Conservation (phyloP, 495 filamentous ascomycete species). For the Aspergillus sparsus region DNA sequence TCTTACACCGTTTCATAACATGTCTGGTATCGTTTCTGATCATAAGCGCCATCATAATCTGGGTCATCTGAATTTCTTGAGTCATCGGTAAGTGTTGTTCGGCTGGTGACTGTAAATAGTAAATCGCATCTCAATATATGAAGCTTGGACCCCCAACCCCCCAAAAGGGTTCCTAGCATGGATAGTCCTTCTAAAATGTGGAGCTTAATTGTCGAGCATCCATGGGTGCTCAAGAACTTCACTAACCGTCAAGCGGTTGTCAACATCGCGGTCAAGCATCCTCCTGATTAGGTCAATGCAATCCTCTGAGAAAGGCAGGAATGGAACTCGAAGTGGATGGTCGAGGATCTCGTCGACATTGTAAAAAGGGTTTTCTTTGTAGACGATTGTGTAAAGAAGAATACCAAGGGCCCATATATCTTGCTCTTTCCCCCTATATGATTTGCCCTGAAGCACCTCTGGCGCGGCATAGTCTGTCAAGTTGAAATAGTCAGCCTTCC, state of each 20-base stretch:
- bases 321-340: slow-evolving; percentile 88
- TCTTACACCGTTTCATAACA: slow-evolving; percentile 11
- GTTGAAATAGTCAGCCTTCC: slow-evolving; percentile 5
- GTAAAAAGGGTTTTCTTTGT: slow-evolving; percentile 99
- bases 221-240: slow-evolving; percentile 86
- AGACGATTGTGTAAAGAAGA: slow-evolving; percentile 95
- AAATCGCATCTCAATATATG: slow-evolving; percentile 1
- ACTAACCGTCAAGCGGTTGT: slow-evolving; percentile 75
- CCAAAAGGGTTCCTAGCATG: slow-evolving; percentile 8
- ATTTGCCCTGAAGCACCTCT: slow-evolving; percentile 89
- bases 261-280: slow-evolving; percentile 91
- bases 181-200: neutral
- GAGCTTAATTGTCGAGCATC: slow-evolving; percentile 44
- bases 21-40: slow-evolving; percentile 17
- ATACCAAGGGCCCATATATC: slow-evolving; percentile 99
- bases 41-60: slow-evolving; percentile 19
- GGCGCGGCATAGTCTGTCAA: slow-evolving; percentile 89
- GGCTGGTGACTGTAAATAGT: neutral
- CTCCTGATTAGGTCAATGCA: slow-evolving; percentile 85
- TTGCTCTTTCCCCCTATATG: slow-evolving; percentile 95
- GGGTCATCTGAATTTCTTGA: slow-evolving; percentile 8
- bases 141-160: slow-evolving; percentile 6
- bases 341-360: slow-evolving; percentile 99
- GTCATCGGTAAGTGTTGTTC: slow-evolving; percentile 7
- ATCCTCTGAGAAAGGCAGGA: slow-evolving; percentile 79